Base-by-base conservation (phyloP, 805 yeast genomes). In the Hanseniaspora pseudoguilliermondii region DNA sequence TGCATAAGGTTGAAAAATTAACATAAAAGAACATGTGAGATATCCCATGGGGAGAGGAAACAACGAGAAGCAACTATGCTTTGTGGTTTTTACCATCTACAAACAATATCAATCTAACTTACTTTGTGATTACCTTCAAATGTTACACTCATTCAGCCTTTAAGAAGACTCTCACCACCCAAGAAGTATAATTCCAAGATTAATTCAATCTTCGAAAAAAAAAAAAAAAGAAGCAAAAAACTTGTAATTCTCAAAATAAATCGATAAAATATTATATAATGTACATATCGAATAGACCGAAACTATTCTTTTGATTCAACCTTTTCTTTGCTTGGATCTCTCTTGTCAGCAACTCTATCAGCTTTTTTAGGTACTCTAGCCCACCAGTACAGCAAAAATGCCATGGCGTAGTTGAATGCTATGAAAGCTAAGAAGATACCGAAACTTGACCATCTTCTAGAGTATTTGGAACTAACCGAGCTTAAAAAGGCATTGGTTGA, bases 291-390 rank as follows among this genome's bases (percentile, higher is more conserved):
- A 10, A 29, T 10, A 23, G 8, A 25, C 3, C 10, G n/a, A 29
- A 15, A 16, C 27, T 46, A 46, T 32, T 46, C 39, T 32, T 46
- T 46, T 7, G 10, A 2, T 11, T 40, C 38, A 38, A 38, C n/a
- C 6, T 11, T 44, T 1, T 39, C 23, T 11, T 46, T 46, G 29
- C 46, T 43, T 36, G 54, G 47, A 40, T 55, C 54, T 39, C 46
- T 55, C 46, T 49, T 47, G 29, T 49, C 49, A 21, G 50, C 50
- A 38, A 55, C 57, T 41, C 54, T 49, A 23, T 49, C 40, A 27
- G 57, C 49, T 23, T 57, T 62, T 76, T 83, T 83, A 55, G 93
- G 93, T 59, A 84, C 91, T 75, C 93, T 79, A 13, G 81, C 79
- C 29, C 79, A 64, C 83, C 85, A 81, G 74, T 83, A 76, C 59